Conservation (phyloP, 1,139 yeast species). For the Nadsonia starkeyi-henricii region DNA sequence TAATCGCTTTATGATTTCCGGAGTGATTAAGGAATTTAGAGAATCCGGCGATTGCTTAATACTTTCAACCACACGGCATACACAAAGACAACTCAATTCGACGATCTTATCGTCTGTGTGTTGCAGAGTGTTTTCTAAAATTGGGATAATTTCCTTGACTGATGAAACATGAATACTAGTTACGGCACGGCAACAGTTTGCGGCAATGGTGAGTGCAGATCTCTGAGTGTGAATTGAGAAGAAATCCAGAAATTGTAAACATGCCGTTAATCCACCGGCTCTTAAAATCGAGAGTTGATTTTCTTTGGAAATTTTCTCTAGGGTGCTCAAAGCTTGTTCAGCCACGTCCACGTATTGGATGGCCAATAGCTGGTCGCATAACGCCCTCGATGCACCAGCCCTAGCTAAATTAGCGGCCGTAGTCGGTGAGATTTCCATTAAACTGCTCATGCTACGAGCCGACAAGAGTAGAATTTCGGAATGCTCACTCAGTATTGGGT, state of each 20-base stretch:
- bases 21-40: slow-evolving; percentile 21
- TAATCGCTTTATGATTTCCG: slow-evolving; percentile 14
- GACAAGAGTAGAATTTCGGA: slow-evolving; percentile 72
- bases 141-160: slow-evolving; percentile 46
- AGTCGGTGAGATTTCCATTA: slow-evolving; percentile 64
- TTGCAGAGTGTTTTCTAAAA: slow-evolving; percentile 45
- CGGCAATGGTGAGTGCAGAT: slow-evolving; percentile 63
- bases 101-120: slow-evolving; percentile 52
- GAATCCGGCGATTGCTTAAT: slow-evolving; percentile 20
- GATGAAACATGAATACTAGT: slow-evolving; percentile 29
- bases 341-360: slow-evolving; percentile 81
- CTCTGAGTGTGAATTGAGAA: slow-evolving; percentile 84
- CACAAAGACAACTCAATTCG: slow-evolving; percentile 55
- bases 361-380: slow-evolving; percentile 56
- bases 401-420: slow-evolving; percentile 51
- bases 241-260: slow-evolving; percentile 69
- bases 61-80: slow-evolving; percentile 46
- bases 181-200: slow-evolving; percentile 53
- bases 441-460: slow-evolving; percentile 71
- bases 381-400: slow-evolving; percentile 51
- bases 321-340: slow-evolving; percentile 57
- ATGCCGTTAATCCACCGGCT: slow-evolving; percentile 51
- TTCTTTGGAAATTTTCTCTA: slow-evolving; percentile 25
- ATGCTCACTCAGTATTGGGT: slow-evolving; percentile 46
- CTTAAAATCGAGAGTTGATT: slow-evolving; percentile 24